A percentile compares a stretch with the other conserved stretches of the same genome.
Conservation (phyloP, 148 eudicot species). For the Chenopodium formosanum region DNA sequence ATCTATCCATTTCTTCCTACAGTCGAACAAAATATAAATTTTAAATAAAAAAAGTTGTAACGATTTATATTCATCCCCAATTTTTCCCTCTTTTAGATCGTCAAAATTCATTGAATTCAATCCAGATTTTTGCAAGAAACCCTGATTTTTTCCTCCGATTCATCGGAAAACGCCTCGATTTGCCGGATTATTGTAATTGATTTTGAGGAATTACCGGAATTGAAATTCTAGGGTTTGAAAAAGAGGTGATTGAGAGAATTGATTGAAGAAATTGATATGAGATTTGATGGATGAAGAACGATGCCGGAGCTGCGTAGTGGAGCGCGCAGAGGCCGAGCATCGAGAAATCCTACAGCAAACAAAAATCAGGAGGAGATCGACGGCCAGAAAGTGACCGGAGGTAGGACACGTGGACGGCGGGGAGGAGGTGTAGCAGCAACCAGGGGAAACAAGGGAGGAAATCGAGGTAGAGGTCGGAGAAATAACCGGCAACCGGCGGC, state of each 20-base stretch:
- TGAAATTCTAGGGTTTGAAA: conserved; percentile 17
- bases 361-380: conserved; percentile 29
- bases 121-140: conserved; percentile 5
- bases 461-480: conserved; percentile 32
- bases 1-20: background rate
- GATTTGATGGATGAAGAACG: conserved; percentile 46
- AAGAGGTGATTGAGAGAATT: background rate
- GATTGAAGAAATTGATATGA: conserved; percentile 11
- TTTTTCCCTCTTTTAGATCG: conserved; percentile 30
- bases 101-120: conserved; percentile 15
- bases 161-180: background rate
- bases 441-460: conserved; percentile 16
- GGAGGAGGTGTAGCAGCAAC: conserved; percentile 19
- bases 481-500: conserved; percentile 24
- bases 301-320: conserved; percentile 73
- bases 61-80: background rate
- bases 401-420: conserved; percentile 28
- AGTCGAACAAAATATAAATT: background rate
- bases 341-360: conserved; percentile 21
- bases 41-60: background rate
- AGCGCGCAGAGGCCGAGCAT: conserved; percentile 56
- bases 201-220: background rate
- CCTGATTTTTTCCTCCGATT: conserved; percentile 16
- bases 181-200: background rate
- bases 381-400: conserved; percentile 26